Evolutionary conservation across 1,139 yeast genomes (phyloP), one percentile per base, ranked within the genome.

Genomic region (Suhomyces yuchorum): DNA sequence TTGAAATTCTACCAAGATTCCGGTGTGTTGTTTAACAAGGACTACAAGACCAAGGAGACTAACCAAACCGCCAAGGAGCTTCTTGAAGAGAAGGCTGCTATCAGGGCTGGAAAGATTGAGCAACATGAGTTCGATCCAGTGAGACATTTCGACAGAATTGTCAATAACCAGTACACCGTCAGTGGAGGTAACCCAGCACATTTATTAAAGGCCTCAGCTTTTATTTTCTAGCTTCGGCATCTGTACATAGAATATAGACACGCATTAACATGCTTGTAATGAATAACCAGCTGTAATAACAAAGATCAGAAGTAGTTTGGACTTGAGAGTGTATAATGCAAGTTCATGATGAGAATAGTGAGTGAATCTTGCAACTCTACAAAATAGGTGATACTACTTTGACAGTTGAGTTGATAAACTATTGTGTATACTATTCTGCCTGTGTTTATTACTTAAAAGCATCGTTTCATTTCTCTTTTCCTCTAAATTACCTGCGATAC

Each of bases 151-250:
- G 72, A 71, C 45, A 66, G 59, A 44, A 51, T 68, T 24, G 66
- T 67, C 35, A 81, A 84, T 57, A 81, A 81, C 60, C 82, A 83
- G 60, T 78, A 81, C 54, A 62, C 84, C 32, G 78, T 87, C 54
- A 92, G 96, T 42, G 82, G 85, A 55, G 97, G 97, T 56, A 89
- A 87, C 65, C 92, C 96, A 36, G 78, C 87, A 49, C 82, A 80
- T 54, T 67, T 88, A 52, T 65, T 86, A 51, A 83, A 74, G 59
- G 65, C 71, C 42, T 60, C 67, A 20, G 63, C 65, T 45, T 59
- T 71, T 51, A 58, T 64, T 18, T 54, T 47, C 39, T 52, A 47
- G 41, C 38, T 37, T 30, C 42, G 35, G 42, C 42, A 39, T 26
- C 30, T 43, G 46, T 43, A 43, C 33, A 43, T 43, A 43, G 42